Percentiles rank a stretch among this genome's conserved stretches.
phyloP scores from a whole-genome alignment of 305 asterid species.

The Fraxinus ornus region DNA sequence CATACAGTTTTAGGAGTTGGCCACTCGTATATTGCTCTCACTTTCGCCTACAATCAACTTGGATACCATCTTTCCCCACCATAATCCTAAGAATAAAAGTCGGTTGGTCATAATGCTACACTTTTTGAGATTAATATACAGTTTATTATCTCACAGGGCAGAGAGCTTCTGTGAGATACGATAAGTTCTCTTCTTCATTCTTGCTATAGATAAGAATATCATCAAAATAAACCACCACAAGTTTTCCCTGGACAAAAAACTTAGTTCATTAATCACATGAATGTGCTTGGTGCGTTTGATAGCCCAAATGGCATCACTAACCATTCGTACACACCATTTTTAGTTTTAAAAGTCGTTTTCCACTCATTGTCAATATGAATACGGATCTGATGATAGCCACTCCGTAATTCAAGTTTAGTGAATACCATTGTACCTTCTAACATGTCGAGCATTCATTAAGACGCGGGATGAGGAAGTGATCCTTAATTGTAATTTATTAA shows the following conservation, averaged over 20 bases:
- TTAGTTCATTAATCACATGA: background rate
- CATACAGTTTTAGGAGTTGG: background rate
- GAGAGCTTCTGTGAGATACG: background rate
- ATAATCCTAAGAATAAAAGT: background rate
- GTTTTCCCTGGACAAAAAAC: background rate
- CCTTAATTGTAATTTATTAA: background rate
- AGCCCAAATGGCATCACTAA: background rate
- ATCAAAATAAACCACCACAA: background rate
- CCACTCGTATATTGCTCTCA: background rate
- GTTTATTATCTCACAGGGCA: background rate
- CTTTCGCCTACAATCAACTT: background rate
- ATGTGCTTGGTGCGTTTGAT: background rate
- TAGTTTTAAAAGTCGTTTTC: background rate
- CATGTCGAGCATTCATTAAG: background rate
- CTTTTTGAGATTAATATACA: background rate
- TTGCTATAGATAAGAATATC: background rate
- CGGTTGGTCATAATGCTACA: background rate
- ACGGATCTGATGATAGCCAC: background rate
- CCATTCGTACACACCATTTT: background rate
- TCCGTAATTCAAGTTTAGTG: background rate
- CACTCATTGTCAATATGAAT: background rate
- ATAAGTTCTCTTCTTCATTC: background rate
- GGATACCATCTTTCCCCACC: background rate
- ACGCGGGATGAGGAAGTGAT: background rate
- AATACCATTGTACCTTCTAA: background rate